These are phyloP conservation scores for Penicillium expansum DNA, from an alignment of 2,329 filamentous ascomycete species.

Conservation along the genomic window DNA sequence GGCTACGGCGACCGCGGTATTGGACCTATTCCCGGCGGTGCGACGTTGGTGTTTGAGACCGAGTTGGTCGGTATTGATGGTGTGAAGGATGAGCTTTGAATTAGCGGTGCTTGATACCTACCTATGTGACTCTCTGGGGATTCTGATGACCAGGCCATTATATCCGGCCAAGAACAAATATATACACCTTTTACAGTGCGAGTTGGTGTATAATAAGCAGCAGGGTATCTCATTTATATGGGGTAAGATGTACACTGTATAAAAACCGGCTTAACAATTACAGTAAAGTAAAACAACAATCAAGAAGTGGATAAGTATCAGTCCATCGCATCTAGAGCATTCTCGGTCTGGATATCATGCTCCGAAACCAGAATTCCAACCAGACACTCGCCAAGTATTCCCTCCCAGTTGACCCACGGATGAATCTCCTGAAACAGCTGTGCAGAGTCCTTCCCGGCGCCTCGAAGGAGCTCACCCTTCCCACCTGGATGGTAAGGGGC, in stretches of 20 bases:
- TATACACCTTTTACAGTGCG: neutral
- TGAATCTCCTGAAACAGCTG: slow-evolving; percentile 63
- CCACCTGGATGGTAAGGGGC: slow-evolving; percentile 85
- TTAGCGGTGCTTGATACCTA: neutral
- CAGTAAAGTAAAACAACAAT: neutral
- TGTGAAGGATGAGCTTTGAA: slow-evolving; percentile 54
- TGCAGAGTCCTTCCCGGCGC: slow-evolving; percentile 64
- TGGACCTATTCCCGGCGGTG: slow-evolving; percentile 79
- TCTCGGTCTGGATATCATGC: slow-evolving; percentile 40
- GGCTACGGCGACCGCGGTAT: slow-evolving; percentile 75
- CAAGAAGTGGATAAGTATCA: slow-evolving; percentile 33
- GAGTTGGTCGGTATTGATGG: slow-evolving; percentile 82
- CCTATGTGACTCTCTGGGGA: neutral
- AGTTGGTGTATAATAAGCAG: slow-evolving; percentile 3
- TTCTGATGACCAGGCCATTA: neutral
- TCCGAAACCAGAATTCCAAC: slow-evolving; percentile 62
- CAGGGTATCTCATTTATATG: slow-evolving; percentile 20
- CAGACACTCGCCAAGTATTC: slow-evolving; percentile 60
- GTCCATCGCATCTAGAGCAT: slow-evolving; percentile 59
- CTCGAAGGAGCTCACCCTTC: slow-evolving; percentile 58
- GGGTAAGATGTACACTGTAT: slow-evolving; percentile 10
- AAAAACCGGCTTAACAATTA: neutral
- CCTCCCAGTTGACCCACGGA: slow-evolving; percentile 69
- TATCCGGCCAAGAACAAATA: neutral
- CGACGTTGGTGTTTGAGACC: slow-evolving; percentile 88